Evolutionary conservation across 2,329 filamentous ascomycete genomes (phyloP), one percentile per base, ranked within the genome.

Genomic region (Penicillium thymicola): DNA sequence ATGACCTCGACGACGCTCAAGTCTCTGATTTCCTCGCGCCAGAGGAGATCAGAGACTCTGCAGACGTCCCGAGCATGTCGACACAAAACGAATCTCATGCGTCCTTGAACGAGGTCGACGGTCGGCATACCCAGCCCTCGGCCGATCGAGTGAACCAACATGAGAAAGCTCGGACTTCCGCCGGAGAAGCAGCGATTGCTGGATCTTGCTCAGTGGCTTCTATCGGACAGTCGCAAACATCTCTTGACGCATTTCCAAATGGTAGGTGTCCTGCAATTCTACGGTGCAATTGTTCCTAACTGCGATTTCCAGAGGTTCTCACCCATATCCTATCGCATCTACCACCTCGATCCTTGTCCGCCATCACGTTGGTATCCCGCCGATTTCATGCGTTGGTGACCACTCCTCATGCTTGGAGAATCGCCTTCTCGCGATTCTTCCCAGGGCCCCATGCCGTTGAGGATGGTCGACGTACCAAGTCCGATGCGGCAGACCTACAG

Each of bases 251-350:
- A 53, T 87, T 96, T 61, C 92, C 93, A 7, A 96, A 96, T 79
- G 92, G 92, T 96, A 77, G 38, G 70, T 60, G 50, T 13, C 32
- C 30, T 16, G 16, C n/a, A 25, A 60, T 44, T 30, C 48, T 51
- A 55, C 55, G 40, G 34, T 38, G 34, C 18, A 57, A 23, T 18
- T 21, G 34, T 34, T 28, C 18, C 50, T 57, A 25, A 46, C 47
- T 18, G 30, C 47, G 36, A 58, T 64, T 60, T 62, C 51, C 74
- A 97, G 94, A 99, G 81, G 87, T 97, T 55, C 75, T 97, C 73
- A 96, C 90, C 11, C 92, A 97, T 68, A 87, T 96, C 32, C 78
- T 97, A 55, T 96, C 94, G 38, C 90, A 97, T 76, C 80, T 99
- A 51, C 88, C 92, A 50, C 91, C 92, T 10, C 85, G 90, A 60